These are phyloP conservation scores for Protomyces inundatus DNA, from an alignment of 1,139 yeast species.

Conservation along the genomic window DNA sequence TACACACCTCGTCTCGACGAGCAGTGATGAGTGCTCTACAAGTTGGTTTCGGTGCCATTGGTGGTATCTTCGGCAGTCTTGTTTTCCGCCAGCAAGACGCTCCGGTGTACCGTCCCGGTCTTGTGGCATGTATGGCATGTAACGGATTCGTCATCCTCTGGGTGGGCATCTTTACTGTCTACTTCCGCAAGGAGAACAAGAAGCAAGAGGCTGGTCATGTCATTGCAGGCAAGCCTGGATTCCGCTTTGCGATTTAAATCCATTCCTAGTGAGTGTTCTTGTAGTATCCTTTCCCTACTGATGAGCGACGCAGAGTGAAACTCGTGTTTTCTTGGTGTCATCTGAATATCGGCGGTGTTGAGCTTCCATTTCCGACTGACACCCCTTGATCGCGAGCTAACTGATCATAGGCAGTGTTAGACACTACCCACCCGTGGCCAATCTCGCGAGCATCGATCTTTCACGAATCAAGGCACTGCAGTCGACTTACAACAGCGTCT, in stretches of 20 bases:
- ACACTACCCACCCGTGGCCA: too few species aligned
- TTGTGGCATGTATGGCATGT: constrained; percentile 2
- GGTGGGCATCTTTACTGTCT: not conserved
- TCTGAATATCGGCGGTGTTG: too few species aligned
- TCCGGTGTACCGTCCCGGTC: constrained; percentile 1
- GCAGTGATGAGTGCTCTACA: constrained; percentile 1
- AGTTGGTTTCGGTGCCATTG: constrained; percentile 6
- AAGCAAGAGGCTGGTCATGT: not conserved
- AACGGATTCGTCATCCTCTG: not conserved
- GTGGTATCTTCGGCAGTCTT: constrained; percentile 1
- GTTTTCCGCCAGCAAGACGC: constrained; percentile 9
- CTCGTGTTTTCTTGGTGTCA: too few species aligned
- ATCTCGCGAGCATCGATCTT: too few species aligned
- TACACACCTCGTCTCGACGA: not conserved
- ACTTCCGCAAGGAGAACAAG: not conserved
- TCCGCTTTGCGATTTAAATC: not conserved
- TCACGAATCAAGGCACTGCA: too few species aligned
- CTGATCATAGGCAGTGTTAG: too few species aligned
- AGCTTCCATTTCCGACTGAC: too few species aligned
- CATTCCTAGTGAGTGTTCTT: not conserved
- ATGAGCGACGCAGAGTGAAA: too few species aligned
- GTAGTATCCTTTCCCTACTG: too few species aligned
- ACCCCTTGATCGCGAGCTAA: too few species aligned
- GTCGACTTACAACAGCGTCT: too few species aligned
- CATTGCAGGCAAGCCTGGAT: not conserved